Base-by-base conservation (phyloP, 2,329 filamentous ascomycete species). In the Parafenestella ontariensis region DNA sequence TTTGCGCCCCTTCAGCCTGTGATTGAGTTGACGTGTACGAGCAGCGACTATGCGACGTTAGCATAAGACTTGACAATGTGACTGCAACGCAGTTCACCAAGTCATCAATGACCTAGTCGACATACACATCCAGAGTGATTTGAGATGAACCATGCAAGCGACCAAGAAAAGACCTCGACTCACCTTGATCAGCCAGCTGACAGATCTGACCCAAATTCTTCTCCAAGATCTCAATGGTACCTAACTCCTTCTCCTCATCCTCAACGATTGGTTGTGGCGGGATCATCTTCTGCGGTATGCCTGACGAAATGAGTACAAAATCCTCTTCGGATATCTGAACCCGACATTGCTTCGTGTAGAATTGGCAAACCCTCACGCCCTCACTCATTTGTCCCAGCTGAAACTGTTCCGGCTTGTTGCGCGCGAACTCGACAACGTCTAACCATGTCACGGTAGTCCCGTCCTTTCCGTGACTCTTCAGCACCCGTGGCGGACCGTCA, bases 291-390 rank as follows among this genome's bases (percentile, higher is more conserved):
- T 96, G 90, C 10, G 93, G 85, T 61, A 91, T 90, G 24, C 92
- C 91, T 34, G 90, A 93, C 49, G 87, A 87, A 62, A 96, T 93
- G 61, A 96, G 79, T 37, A 92, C 84, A 82, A 89, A 96, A 71
- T 96, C 92, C 72, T 96, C 91, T 73, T 96, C 91, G 17, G 87
- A 87, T 57, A 96, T 94, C 77, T 96, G 91, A 8, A 96, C 89
- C 43, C 90, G 85, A 61, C 88, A 84, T 56, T 92, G 90, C 70
- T 92, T 92, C 60, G 91, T 87, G 69, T 88, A 87, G 74, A 96
- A 95, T 59, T 91, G 90, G 70, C 92, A 96, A 48, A 89, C 87
- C 42, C 89, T 85, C 48, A 85, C 79, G 18, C 89, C 89, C 61
- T 90, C 88, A 40, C 85, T 82, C 58, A 85, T 83, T 52, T 89